Evolutionary conservation across 345 rosid genomes (phyloP).

Genomic region (Acer yangbiense): DNA sequence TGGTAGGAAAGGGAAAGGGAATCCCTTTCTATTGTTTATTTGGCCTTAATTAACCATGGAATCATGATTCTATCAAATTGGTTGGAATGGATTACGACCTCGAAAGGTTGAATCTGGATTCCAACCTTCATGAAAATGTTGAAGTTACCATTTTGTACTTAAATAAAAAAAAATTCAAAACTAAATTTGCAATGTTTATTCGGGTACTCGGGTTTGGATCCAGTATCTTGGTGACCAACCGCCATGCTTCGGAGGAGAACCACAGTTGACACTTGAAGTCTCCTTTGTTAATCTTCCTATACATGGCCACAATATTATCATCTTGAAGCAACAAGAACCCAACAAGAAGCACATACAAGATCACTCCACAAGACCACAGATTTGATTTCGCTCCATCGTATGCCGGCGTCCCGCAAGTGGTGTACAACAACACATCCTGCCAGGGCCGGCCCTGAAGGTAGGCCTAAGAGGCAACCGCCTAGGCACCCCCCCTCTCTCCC

Average conservation of each 20-base stretch:
- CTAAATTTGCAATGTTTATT: slow-evolving; percentile 30
- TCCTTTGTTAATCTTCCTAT: slow-evolving; percentile 77
- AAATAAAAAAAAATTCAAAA: too few species aligned
- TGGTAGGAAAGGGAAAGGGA: too few species aligned
- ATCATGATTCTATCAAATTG: too few species aligned
- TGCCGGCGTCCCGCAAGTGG: slow-evolving; percentile 90
- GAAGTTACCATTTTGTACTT: too few species aligned
- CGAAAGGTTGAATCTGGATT: too few species aligned
- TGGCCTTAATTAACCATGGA: too few species aligned
- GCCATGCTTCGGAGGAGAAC: slow-evolving; percentile 77
- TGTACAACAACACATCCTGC: slow-evolving; percentile 48
- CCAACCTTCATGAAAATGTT: too few species aligned
- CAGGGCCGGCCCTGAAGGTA: too few species aligned
- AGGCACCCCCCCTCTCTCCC: too few species aligned
- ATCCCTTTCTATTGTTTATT: too few species aligned
- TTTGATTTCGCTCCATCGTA: slow-evolving; percentile 93
- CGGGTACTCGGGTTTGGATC: slow-evolving; percentile 80
- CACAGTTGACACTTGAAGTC: slow-evolving; percentile 88
- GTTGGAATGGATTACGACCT: too few species aligned
- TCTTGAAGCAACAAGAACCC: slow-evolving; percentile 89
- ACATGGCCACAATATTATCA: slow-evolving; percentile 77
- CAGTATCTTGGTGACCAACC: slow-evolving; percentile 71
- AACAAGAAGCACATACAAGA: slow-evolving; percentile 66
- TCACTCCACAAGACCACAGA: slow-evolving; percentile 95
- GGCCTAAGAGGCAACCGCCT: too few species aligned